Base-by-base conservation (phyloP, 2,329 filamentous ascomycete species). In the Arthrobotrys entomopaga region DNA sequence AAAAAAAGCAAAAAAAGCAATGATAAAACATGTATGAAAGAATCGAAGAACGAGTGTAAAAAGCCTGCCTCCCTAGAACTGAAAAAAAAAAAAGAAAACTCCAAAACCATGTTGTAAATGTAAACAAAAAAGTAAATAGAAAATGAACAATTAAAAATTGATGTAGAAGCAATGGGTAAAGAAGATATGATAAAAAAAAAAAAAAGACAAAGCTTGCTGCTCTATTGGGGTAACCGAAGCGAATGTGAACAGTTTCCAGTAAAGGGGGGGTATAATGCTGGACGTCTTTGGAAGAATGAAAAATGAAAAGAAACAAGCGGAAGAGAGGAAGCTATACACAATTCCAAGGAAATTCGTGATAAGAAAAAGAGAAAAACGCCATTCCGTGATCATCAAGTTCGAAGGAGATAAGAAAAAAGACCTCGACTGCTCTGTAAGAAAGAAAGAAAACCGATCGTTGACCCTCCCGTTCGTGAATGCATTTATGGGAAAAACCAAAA, bases 141-240 rank as follows among this genome's bases (percentile, higher is more conserved):
- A 43, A 56, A 42, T 3, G 29, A 43, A 20, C 60, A 48, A 67
- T 67, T 60, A 69, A 71, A 70, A 75, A n/a, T n/a, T 20, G 50
- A 50, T 57, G 29, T 40, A 54, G 26, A 16, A 11, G 40, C 13
- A 46, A 64, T 34, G 50, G n/a, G 24, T 60, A 76, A 74, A 50
- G 72, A 53, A 22, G 73, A 77, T 73, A 77, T 67, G 61, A 69
- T 77, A 77, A 66, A 66, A 72, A 71, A 77, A 66, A 66, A 72
- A 71, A 52, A 63, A 64, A 76, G 65, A 67, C 54, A 49, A 56
- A 48, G 59, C 46, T 73, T 76, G 75, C 43, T 77, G 77, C 76
- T 77, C 77, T 75, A 75, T 77, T 65, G 77, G 61, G 76, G 76
- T 76, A 76, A 76, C 57, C 72, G 56, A 75, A 74, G 48, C 66